Evolutionary conservation across 2,329 filamentous ascomycete genomes (phyloP).

Genomic region (Beauveria sp.): DNA sequence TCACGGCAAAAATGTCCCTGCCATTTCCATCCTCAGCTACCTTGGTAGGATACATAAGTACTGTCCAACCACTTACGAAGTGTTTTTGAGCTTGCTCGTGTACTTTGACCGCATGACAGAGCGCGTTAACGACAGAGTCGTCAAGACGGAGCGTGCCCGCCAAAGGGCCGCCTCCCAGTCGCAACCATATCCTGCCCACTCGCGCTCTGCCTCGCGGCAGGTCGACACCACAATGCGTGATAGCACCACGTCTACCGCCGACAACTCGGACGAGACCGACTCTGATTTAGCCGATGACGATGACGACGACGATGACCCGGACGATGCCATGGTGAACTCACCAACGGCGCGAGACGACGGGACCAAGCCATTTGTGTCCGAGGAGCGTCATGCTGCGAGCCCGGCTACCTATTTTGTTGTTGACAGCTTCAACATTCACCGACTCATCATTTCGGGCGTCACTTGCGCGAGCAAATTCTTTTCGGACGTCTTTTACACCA

Average conservation of each 20-base stretch:
- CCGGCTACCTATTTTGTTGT: conserved; percentile 74
- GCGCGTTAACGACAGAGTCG: conserved; percentile 75
- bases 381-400: conserved; percentile 19
- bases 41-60: conserved; percentile 96
- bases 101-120: conserved; percentile 99
- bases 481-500: conserved; percentile 97
- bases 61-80: conserved; percentile 96
- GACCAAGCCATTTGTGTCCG: conserved; percentile 14
- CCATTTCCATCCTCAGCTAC: conserved; percentile 94
- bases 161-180: conserved; percentile 24
- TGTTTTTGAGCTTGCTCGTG: conserved; percentile 88
- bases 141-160: conserved; percentile 54
- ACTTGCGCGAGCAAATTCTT: conserved; percentile 99
- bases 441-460: conserved; percentile 90
- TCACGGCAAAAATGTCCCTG: conserved; percentile 95
- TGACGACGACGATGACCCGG: conserved; percentile 29
- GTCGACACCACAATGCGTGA: conserved; percentile 25
- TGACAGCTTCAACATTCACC: conserved; percentile 98
- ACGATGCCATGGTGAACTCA: conserved; percentile 26
- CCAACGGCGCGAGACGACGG: conserved; percentile 19
- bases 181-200: conserved; percentile 12
- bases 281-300: conserved; percentile 44
- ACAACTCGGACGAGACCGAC: conserved; percentile 37
- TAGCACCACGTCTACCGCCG: conserved; percentile 15
- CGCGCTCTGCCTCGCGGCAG: conserved; percentile 20